phyloP scores from a whole-genome alignment of 352 stramenopile genomes.

The Hyaloperonospora arabidopsidis region DNA sequence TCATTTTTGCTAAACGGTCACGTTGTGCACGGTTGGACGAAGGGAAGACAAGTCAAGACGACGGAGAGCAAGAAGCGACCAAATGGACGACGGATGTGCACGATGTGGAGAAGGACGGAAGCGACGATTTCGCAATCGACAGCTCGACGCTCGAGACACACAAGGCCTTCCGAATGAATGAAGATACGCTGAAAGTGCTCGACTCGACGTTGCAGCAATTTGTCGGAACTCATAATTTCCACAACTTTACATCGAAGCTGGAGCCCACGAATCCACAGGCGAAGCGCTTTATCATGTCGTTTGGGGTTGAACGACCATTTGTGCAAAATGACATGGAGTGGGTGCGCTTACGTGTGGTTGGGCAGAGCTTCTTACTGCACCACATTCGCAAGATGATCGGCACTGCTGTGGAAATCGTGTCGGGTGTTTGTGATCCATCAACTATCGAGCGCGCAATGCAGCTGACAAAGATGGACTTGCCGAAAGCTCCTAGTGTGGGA shows the following conservation, averaged over 20 bases:
- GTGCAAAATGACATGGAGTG: slow-evolving; percentile 90
- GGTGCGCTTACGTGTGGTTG: slow-evolving; percentile 91
- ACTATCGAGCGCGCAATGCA: slow-evolving; percentile 56
- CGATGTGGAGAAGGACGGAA: slow-evolving; percentile 35
- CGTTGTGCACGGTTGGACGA: slow-evolving; percentile 2
- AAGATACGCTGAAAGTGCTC: slow-evolving; percentile 42
- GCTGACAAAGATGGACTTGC: slow-evolving; percentile 80
- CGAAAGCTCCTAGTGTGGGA: slow-evolving; percentile 80
- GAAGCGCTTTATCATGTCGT: slow-evolving; percentile 91
- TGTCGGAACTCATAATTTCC: slow-evolving; percentile 89
- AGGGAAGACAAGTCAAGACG: slow-evolving; percentile 4
- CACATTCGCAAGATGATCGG: slow-evolving; percentile 98
- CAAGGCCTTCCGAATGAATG: slow-evolving; percentile 62
- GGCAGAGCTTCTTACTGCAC: slow-evolving; percentile 96
- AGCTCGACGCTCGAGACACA: slow-evolving; percentile 52
- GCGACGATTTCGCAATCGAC: slow-evolving; percentile 46
- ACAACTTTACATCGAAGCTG: slow-evolving; percentile 95
- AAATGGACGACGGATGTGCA: slow-evolving; percentile 32
- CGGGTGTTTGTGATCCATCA: slow-evolving; percentile 36
- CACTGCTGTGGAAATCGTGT: slow-evolving; percentile 65
- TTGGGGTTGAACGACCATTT: slow-evolving; percentile 69
- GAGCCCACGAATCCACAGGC: slow-evolving; percentile 73
- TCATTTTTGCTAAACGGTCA: slow-evolving; percentile 62
- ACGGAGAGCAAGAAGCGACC: slow-evolving; percentile 5
- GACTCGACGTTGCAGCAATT: slow-evolving; percentile 57